Evolutionary conservation across 2,329 filamentous ascomycete species (phyloP).

Genomic region (Neopestalotiopsis sp.): DNA sequence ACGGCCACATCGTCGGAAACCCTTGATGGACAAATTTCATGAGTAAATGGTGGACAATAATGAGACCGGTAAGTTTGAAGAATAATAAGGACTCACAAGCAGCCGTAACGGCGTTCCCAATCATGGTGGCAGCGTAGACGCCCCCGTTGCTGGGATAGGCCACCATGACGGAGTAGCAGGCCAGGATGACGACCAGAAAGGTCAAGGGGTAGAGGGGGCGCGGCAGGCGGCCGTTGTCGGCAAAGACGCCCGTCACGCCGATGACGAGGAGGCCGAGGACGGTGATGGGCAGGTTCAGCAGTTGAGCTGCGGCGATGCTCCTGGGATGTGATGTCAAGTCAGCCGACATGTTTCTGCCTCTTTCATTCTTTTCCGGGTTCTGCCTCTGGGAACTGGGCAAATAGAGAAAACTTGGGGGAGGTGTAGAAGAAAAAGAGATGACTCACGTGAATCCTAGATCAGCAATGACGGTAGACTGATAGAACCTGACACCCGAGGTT

Average conservation of each 20-base stretch:
- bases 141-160: slow-evolving; percentile 51
- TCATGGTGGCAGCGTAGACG: slow-evolving; percentile 52
- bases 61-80: too few relatives aligned
- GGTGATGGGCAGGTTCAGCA: slow-evolving; percentile 55
- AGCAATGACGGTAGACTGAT: slow-evolving; percentile 47
- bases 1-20: slow-evolving; percentile 59
- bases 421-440: slow-evolving; percentile 1
- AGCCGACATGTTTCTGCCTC: neutral
- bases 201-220: slow-evolving; percentile 48
- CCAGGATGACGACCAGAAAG: slow-evolving; percentile 48
- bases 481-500: slow-evolving; percentile 48
- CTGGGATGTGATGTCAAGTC: slow-evolving; percentile 27
- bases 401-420: neutral
- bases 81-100: slow-evolving; percentile 30
- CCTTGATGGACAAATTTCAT: slow-evolving; percentile 22
- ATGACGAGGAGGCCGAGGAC: slow-evolving; percentile 48
- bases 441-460: slow-evolving; percentile 47
- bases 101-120: slow-evolving; percentile 47
- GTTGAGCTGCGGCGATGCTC: slow-evolving; percentile 50
- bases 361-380: too few relatives aligned
- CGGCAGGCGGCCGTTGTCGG: slow-evolving; percentile 48
- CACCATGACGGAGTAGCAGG: slow-evolving; percentile 51
- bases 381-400: too few relatives aligned
- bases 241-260: slow-evolving; percentile 45
- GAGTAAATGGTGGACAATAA: too few relatives aligned